Evolutionary conservation across 75 land plant genomes (phyloP).

Genomic region (Selaginella moellendorffii): DNA sequence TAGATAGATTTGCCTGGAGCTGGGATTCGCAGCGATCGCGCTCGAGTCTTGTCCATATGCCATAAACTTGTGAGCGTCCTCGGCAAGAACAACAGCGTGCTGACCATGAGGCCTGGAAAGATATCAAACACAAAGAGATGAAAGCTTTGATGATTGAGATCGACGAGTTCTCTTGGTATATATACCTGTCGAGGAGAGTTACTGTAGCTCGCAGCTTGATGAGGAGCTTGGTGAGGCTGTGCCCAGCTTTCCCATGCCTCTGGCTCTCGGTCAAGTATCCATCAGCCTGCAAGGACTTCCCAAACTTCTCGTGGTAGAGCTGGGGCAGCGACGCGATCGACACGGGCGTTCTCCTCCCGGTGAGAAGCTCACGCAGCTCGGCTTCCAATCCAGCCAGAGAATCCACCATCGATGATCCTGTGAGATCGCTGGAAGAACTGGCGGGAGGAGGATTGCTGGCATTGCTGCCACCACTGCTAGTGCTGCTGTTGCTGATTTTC

Average conservation of each 20-base stretch:
- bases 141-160: too few relatives aligned
- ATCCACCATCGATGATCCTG: neutral
- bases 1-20: constrained; percentile 7
- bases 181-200: constrained; percentile 66
- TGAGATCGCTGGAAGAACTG: too few relatives aligned
- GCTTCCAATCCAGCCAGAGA: constrained; percentile 49
- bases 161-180: too few relatives aligned
- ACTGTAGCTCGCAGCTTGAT: constrained; percentile 59
- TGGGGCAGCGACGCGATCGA: constrained; percentile 82
- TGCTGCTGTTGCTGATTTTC: too few relatives aligned
- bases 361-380: constrained; percentile 68
- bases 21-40: neutral
- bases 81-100: constrained; percentile 7
- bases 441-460: too few relatives aligned
- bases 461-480: too few relatives aligned
- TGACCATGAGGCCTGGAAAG: neutral
- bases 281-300: constrained; percentile 69
- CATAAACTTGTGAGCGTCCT: neutral
- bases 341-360: constrained; percentile 47
- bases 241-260: constrained; percentile 91
- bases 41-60: neutral
- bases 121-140: neutral
- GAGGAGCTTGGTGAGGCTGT: constrained; percentile 78
- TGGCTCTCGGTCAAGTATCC: constrained; percentile 97
- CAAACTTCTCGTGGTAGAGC: constrained; percentile 68